These are phyloP conservation scores for Microbotryum saponariae DNA, from an alignment of 1,284 basidiomycete species.

Conservation along the genomic window DNA sequence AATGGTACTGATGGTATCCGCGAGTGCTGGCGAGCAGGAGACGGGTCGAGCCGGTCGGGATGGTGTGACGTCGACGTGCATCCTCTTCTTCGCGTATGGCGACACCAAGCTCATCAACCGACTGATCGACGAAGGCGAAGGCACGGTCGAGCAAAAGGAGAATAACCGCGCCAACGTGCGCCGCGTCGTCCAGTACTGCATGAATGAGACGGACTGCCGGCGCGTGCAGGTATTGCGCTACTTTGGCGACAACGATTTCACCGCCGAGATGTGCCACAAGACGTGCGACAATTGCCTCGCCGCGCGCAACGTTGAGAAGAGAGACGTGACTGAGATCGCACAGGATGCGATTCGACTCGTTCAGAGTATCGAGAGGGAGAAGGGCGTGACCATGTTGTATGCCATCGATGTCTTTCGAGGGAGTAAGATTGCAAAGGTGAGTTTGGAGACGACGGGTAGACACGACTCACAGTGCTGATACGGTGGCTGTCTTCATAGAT, in stretches of 20 bases:
- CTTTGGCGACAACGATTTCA: conserved; percentile 55
- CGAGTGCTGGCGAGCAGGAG: conserved; percentile 56
- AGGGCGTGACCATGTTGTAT: conserved; percentile 44
- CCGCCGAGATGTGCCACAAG: conserved; percentile 50
- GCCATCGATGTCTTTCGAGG: conserved; percentile 57
- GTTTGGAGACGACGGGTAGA: not conserved
- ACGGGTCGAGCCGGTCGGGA: conserved; percentile 78
- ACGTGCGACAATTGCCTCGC: conserved; percentile 68
- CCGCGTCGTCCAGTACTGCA: conserved; percentile 65
- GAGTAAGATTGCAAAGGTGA: conserved; percentile 46
- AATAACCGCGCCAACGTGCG: conserved; percentile 53
- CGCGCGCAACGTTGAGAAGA: conserved; percentile 43
- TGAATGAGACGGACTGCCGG: conserved; percentile 76
- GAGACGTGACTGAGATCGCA: conserved; percentile 52
- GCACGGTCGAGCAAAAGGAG: conserved; percentile 50
- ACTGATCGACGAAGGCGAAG: conserved; percentile 52
- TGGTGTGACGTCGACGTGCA: conserved; percentile 56
- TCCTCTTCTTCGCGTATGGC: conserved; percentile 54
- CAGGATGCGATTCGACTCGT: conserved; percentile 43
- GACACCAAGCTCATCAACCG: conserved; percentile 51
- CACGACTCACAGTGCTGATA: not conserved
- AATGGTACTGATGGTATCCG: conserved; percentile 33
- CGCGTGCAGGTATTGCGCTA: conserved; percentile 73
- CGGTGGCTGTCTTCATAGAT: conserved; percentile 36
- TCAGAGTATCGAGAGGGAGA: conserved; percentile 41